Percentiles rank a stretch among this genome's conserved stretches.
These are phyloP conservation scores for Tuber microsphaerosporum DNA, from an alignment of 495 filamentous ascomycete species.

Conservation along the genomic window DNA sequence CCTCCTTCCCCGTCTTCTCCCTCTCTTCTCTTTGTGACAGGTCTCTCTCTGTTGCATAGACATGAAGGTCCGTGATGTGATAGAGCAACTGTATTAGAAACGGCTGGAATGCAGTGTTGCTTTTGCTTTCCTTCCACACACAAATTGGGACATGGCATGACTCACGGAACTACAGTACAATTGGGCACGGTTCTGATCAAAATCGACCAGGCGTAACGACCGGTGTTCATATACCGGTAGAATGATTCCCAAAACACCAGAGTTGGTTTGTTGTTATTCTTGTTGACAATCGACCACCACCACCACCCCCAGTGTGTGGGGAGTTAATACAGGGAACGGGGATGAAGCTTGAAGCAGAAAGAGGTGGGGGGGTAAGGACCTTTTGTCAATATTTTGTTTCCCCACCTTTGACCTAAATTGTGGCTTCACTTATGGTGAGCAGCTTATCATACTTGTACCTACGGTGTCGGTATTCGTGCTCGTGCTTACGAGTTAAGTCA, in stretches of 20 bases:
- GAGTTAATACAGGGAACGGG: neutral
- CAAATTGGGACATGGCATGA: slow-evolving; percentile 1
- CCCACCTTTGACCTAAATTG: neutral
- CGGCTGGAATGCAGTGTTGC: neutral
- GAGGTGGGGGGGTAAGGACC: neutral
- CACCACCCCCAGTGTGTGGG: neutral
- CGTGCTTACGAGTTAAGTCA: neutral
- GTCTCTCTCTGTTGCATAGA: neutral
- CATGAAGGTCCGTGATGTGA: neutral
- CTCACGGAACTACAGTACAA: neutral
- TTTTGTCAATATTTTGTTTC: neutral
- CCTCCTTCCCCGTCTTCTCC: neutral
- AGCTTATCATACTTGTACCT: neutral
- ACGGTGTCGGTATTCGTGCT: neutral
- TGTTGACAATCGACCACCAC: neutral
- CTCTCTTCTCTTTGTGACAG: neutral
- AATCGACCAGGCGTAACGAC: neutral
- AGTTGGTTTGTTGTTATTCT: neutral
- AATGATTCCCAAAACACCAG: neutral
- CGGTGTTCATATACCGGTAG: neutral
- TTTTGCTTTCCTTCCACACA: neutral
- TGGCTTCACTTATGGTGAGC: neutral
- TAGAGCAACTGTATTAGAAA: neutral
- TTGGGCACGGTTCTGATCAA: neutral
- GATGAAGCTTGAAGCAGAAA: neutral